Evolutionary conservation across 176 grass and related monocot species (phyloP), one percentile per base, ranked within the genome.

Genomic region (Phoenix dactylifera): DNA sequence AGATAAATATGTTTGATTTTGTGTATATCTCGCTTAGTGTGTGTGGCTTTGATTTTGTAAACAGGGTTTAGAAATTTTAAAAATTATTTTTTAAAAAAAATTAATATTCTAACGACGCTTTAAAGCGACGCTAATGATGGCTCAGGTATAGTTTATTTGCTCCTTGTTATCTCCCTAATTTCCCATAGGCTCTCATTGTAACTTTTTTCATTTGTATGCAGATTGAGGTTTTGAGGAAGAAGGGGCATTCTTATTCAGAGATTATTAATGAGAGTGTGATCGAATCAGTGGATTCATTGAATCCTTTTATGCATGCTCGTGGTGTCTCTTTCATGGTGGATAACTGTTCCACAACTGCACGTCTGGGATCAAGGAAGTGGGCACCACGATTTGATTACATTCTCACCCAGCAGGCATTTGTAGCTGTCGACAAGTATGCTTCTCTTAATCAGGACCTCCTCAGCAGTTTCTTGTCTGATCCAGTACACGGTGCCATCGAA

Each of bases 271-370:
- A 96, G 71, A 87, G 77, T 51, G 65, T 96, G 50, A 96, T 96
- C 0, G 92, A 90, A 52, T 90, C 90, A 0, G 90, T 95, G 1
- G 90, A 95, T 68, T 95, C 86, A 4, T 32, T 95, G 5, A 96
- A 96, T 55, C 92, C 92, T 2, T 96, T 90, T 49, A 96, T 96
- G 92, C 92, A 96, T 23, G 92, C 92, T 58, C 80, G 87, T 7
- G 92, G 92, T 0, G 91, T 95, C 22, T 88, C 90, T 22, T 95
- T 95, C 69, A 95, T 95, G 90, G 90, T 95, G 10, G 90, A 95
- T 51, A 95, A 95, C 65, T 95, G 83, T 62, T 95, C 86, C 16
- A 95, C 90, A 0, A 95, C 90, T 15, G 90, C 90, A 15, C 86
- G 90, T 3, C 52, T 95, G 66, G 90, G 86, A 71, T 89, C 90